Percentiles rank a stretch among this genome's conserved stretches.
Evolutionary conservation across 1,284 basidiomycete species (phyloP).

Genomic region (Porodaedalea pini): DNA sequence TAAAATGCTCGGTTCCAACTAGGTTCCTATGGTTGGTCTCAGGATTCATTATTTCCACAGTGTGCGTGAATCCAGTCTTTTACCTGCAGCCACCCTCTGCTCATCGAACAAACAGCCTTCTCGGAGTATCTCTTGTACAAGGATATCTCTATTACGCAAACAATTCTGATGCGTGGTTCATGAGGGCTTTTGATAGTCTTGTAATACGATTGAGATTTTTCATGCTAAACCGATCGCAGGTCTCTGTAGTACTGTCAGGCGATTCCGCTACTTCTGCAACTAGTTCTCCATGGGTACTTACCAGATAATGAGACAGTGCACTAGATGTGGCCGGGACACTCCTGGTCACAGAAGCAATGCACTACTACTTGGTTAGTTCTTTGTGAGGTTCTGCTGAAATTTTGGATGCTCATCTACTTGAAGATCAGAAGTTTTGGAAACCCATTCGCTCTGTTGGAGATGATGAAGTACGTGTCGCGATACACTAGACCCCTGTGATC

Average conservation of each 20-base stretch:
- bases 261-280: too few relatives aligned
- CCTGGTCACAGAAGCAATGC: neutral
- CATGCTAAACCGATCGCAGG: neutral
- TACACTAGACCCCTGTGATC: too few relatives aligned
- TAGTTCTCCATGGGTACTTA: neutral
- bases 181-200: neutral
- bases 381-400: too few relatives aligned
- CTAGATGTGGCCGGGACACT: neutral
- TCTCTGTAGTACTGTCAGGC: neutral
- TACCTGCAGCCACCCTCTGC: neutral
- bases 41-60: neutral
- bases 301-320: neutral
- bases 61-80: neutral
- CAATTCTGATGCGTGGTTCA: neutral
- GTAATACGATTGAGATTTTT: neutral
- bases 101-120: neutral
- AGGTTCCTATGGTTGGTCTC: too few relatives aligned
- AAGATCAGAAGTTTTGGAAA: slow-evolving; percentile 1
- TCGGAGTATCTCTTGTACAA: neutral
- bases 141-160: neutral
- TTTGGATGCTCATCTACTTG: neutral
- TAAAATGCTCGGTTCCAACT: too few relatives aligned
- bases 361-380: neutral
- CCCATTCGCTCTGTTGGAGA: neutral
- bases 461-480: neutral